Evolutionary conservation across 2,329 filamentous ascomycete species (phyloP).

Genomic region (Aspergillus sp.): DNA sequence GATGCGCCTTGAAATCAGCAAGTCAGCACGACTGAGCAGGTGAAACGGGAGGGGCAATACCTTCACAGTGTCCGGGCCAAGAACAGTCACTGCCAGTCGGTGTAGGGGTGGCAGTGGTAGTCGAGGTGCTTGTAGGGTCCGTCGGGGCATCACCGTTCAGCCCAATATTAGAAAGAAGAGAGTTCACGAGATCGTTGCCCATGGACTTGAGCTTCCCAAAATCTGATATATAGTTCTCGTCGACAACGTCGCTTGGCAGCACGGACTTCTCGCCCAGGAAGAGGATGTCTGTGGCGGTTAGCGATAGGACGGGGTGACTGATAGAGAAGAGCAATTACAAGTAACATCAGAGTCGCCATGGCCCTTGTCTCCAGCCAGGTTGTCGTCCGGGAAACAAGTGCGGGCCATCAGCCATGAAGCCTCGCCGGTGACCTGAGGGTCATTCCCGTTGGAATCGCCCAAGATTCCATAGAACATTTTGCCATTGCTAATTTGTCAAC

Average conservation of each 20-base stretch:
- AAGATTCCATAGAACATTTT: conserved; percentile 37
- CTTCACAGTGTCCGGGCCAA: conserved; percentile 23
- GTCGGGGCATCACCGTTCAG: neutral
- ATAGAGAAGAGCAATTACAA: conserved; percentile 19
- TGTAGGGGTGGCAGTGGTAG: neutral
- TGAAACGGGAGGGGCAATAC: conserved; percentile 4
- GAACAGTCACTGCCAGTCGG: conserved; percentile 10
- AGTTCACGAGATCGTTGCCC: conserved; percentile 27
- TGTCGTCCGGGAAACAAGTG: conserved; percentile 32
- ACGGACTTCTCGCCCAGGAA: conserved; percentile 30
- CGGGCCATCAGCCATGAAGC: conserved; percentile 37
- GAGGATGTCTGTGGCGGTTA: conserved; percentile 25
- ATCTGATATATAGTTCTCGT: conserved; percentile 29
- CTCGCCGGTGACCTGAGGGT: conserved; percentile 32
- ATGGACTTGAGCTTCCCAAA: conserved; percentile 28
- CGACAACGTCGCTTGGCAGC: conserved; percentile 25
- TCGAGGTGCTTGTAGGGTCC: neutral
- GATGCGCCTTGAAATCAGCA: conserved; percentile 9
- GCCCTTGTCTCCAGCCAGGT: conserved; percentile 27
- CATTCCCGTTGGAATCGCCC: conserved; percentile 31
- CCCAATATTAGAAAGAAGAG: conserved; percentile 22
- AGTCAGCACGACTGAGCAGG: neutral
- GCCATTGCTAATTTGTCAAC: conserved; percentile 20
- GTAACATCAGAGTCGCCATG: conserved; percentile 30
- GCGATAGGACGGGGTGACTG: neutral